Base-by-base conservation (phyloP, 345 rosid genomes). In the Citrus sp. region DNA sequence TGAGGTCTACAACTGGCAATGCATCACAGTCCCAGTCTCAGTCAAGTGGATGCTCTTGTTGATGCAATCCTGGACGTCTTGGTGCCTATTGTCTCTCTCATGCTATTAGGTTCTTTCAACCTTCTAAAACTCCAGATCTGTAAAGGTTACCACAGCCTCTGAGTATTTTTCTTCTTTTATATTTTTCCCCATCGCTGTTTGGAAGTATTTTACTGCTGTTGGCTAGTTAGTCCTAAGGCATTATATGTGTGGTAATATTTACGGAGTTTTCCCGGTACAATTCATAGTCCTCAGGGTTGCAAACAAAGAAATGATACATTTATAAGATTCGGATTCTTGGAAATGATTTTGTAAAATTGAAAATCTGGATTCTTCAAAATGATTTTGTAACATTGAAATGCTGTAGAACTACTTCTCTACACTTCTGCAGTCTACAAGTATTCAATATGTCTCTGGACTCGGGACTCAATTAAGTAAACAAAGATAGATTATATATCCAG, bases 31-130 rank as follows among this genome's bases (percentile, higher is more conserved):
- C 92, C 21, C 94, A 89, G 76, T 89, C 84, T 75, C 93, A 93
- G 74, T 78, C 97, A 2, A 92, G 94, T 82, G 95, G 98, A 73
- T 94, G 97, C 80, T 82, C 95, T 32, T 92, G 97, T 80, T 92
- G 87, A 82, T 82, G 56, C 40, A 40, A 35, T 62, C 55, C 65
- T 4, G 42, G 30, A 75, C 70, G 5, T 63, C 28, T 42, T 63
- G 58, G 56, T 60, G 21, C 25, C 60, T 25, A 6, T 42, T 21
- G 28, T 62, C 78, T 22, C 22, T 40, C 60, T 42, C 59, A 40
- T 74, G 77, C 19, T 16, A 42, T 74, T 74, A 28, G 37, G 69
- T 40, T 27, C 25, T 51, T 46, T 7, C 4, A 12, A 62, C 56
- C 55, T 13, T 3, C 2, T 38, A 37, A 10, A 4, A 37, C 77